Evolutionary conservation across 306 rosid species (phyloP).

Genomic region (Ceratonia siliqua): DNA sequence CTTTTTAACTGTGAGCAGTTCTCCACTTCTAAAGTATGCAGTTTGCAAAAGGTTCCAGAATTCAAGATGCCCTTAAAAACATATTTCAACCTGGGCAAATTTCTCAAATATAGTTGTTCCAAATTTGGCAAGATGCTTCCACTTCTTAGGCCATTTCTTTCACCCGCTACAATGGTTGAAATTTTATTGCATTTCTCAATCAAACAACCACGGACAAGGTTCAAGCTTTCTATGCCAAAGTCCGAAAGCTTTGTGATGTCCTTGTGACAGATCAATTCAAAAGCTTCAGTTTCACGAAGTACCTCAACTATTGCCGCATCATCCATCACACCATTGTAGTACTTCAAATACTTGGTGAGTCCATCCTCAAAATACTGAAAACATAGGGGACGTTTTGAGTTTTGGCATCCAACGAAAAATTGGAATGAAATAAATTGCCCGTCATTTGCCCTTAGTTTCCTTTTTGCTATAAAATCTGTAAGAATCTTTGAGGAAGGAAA

Average conservation of each 20-base stretch:
- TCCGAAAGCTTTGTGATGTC: neutral
- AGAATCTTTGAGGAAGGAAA: neutral
- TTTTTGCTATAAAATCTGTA: neutral
- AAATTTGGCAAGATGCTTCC: neutral
- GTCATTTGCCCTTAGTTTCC: neutral
- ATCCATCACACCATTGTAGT: neutral
- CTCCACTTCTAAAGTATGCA: neutral
- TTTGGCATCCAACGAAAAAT: neutral
- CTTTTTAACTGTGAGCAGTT: neutral
- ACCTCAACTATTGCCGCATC: neutral
- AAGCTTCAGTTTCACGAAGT: neutral
- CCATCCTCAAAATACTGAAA: neutral
- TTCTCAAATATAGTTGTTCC: too few relatives aligned
- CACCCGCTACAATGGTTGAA: neutral
- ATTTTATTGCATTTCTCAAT: neutral
- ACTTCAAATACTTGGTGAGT: neutral
- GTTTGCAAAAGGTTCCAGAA: neutral
- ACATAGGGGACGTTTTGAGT: neutral
- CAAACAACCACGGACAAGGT: neutral
- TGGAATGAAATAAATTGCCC: neutral
- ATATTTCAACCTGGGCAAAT: neutral
- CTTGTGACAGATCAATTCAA: conserved; percentile 5
- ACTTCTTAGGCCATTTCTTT: neutral
- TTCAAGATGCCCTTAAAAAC: neutral
- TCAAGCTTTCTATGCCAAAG: neutral